Base-by-base conservation (phyloP, 768 basidiomycete species). In the Termitomyces bulborhizus region DNA sequence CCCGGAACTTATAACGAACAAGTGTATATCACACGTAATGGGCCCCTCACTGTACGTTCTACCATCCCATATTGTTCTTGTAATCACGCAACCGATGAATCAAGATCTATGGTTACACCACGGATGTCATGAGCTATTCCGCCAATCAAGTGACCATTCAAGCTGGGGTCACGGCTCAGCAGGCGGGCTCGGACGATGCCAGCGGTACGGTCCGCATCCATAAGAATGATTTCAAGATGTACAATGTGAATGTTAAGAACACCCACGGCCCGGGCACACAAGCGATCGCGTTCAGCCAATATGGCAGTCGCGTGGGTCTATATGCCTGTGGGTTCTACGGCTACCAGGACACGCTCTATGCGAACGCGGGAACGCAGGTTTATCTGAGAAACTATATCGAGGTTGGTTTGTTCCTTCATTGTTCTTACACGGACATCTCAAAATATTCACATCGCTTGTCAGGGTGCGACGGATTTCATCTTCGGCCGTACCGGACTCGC, bases 381-480 rank as follows among this genome's bases (percentile, higher is more conserved):
- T 81, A 73, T 59, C 60, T 76, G 53, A 69, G 68, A 53, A 70
- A 71, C 3, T 79, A 77, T 55, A 81, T 82, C 53, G 72, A 81
- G 67, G 77, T 76, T 45, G 18, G 62, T 36, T 18, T 18, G n/a
- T 13, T 50, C 6, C 12, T 21, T 50, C 27, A 16, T 24, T 6
- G 32, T n/a, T 41, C 4, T 32, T 6, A 39, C 18, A 43, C 18
- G 8, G 8, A 26, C 11, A 32, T 4, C 21, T 41, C 31, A 32
- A 9, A 34, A 47, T 9, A 16, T 32, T 6, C 18, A 39, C 6
- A n/a, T 34, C n/a, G 9, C 7, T 36, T 37, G n/a, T 2, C 21
- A 79, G 76, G 78, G 78, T 32, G 77, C 77, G 0, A 68, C 68
- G 1, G 78, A 81, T 57, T 81, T 81, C 58, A 78, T 80, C 46